Evolutionary conservation across 805 yeast genomes (phyloP), one percentile per base, ranked within the genome.

Genomic region (Candida morakotiae): DNA sequence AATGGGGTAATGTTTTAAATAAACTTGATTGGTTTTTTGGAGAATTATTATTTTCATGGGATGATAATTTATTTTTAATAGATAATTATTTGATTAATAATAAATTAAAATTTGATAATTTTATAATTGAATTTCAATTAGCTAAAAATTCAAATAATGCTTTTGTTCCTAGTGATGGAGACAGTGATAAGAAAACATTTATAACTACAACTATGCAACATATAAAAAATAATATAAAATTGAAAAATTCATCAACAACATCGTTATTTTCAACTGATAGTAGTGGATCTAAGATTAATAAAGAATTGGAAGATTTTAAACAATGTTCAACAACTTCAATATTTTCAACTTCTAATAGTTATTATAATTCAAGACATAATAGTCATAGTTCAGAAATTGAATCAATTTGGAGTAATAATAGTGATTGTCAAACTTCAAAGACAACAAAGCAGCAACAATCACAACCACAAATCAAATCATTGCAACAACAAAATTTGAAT

Each of bases 1-100:
- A 64, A 42, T 67, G 73, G 73, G 72, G 73, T 3, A 61, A 55
- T 25, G 58, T 56, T 18, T 47, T 60, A 35, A 63, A 62, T 34
- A 61, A 58, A 42, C 48, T 65, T 31, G 64, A 67, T 22, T 41
- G 49, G 19, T 67, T 67, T 41, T 67, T 67, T 38, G 71, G 71
- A 2, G 60, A 62, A 24, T 44, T 62, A 29, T 51, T 65, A 31
- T 44, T 64, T 22, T 51, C 56, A 5, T 64, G 67, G 60, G 66
- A 67, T 36, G 65, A 58, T 23, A 27, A 48, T 9, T 45, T 64
- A 26, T 64, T 63, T 38, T 21, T 41, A 21, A 16, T 35, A 15
- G 38, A 35, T 5, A n/a, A n/a, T n/a, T n/a, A n/a, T n/a, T n/a
- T n/a, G n/a, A n/a, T n/a, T n/a, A 28, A 37, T 11, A 24, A 9